Conservation (phyloP, 179 eudicot species). For the Silene noctiflora region DNA sequence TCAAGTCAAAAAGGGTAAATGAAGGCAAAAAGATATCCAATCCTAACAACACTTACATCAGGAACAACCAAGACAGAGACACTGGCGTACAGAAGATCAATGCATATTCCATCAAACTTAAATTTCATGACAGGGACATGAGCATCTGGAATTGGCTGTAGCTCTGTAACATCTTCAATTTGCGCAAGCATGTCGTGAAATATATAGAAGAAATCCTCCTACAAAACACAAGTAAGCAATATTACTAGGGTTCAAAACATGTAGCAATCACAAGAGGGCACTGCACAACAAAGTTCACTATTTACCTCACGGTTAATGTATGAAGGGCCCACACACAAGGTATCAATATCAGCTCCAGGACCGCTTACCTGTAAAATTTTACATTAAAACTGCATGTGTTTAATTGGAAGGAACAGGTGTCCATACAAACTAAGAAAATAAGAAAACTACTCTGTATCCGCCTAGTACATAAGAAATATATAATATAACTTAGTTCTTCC, state of each 20-base stretch:
- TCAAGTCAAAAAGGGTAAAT: background rate
- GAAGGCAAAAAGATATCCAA: background rate
- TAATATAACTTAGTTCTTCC: too few species aligned
- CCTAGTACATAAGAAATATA: too few species aligned
- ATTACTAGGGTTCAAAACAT: slow-evolving; percentile 1
- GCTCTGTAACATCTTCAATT: slow-evolving; percentile 73
- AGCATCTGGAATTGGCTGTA: slow-evolving; percentile 91
- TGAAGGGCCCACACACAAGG: slow-evolving; percentile 85
- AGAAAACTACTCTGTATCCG: too few species aligned
- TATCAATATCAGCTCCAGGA: slow-evolving; percentile 92
- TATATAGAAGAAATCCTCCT: slow-evolving; percentile 78
- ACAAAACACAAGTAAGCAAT: slow-evolving; percentile 11
- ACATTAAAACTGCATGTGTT: background rate
- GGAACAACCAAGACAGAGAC: slow-evolving; percentile 74
- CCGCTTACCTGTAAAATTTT: slow-evolving; percentile 59
- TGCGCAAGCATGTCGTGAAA: slow-evolving; percentile 58
- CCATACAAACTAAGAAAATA: background rate
- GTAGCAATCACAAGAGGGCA: background rate
- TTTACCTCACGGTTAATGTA: slow-evolving; percentile 80
- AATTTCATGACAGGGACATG: slow-evolving; percentile 96
- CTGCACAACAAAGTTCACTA: background rate
- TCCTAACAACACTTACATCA: slow-evolving; percentile 48
- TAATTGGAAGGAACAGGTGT: background rate
- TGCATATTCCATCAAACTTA: slow-evolving; percentile 71
- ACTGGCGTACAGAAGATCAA: slow-evolving; percentile 90